Base-by-base conservation (phyloP, 2,329 filamentous ascomycete species). In the Fusarium sp. region DNA sequence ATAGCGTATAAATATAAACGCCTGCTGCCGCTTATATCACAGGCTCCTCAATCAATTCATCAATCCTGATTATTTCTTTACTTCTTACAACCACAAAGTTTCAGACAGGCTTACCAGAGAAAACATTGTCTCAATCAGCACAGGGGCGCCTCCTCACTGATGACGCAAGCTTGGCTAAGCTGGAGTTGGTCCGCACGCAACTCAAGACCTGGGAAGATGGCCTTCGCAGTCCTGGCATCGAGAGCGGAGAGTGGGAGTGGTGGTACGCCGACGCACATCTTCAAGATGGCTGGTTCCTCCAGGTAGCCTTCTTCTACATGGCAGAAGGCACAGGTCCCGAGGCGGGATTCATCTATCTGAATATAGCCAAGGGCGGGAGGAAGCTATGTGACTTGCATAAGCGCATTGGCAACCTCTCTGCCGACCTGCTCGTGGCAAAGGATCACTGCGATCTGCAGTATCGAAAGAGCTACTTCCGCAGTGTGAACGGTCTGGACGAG, bases 1-100 rank as follows among this genome's bases (percentile, higher is more conserved):
- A 20, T 2, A 12, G 10, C 15, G 1, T 49, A 49, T 37, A 49
- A 37, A 37, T 10, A 7, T 5, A 5, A 11, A 49, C 24, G 12
- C 3, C 1, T 3, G 3, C 9, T 4, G 7, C 28, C 1, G 8
- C 6, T 12, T 20, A 2, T 2, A n/a, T 10, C 8, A 4, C 8
- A 11, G 4, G 4, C 7, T 18, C 1, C 5, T 24, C 7, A 8
- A 15, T 16, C 9, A 24, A 35, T 12, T n/a, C n/a, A n/a, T 48
- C 2, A n/a, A 16, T 16, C 2, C 20, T 29, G 5, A 13, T 23
- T 11, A 9, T 13, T 23, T 23, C 11, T 2, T 15, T 35, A 8
- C 11, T 20, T 20, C 33, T 8, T 35, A 5, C 3, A 5, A 8
- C 15, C n/a, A 15, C 16, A 37, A 8, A 24, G 20, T 24, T 37